Base-by-base conservation (phyloP, 2,329 filamentous ascomycete genomes). In the Alternaria panax region DNA sequence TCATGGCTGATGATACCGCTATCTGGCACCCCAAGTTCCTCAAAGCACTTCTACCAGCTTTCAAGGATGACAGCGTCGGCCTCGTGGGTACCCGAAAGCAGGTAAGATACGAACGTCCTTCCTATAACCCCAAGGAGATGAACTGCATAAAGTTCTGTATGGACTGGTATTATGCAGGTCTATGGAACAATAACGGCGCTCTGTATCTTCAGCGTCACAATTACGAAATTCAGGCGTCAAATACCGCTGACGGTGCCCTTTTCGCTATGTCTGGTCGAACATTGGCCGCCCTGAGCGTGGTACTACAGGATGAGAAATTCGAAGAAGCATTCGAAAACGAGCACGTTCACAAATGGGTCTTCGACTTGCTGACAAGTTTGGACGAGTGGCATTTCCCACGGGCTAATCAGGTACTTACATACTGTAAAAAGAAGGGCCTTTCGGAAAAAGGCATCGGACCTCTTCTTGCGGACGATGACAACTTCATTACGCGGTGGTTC, bases 401-500 rank as follows among this genome's bases (percentile, higher is more conserved):
- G 5, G 42, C 42, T 12, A 25, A 6, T 11, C 27, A 18, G 1
- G 4, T 20, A 3, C 25, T 46, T 4, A 7, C 25, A 5, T 20
- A 20, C 7, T 46, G 12, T 7, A 18, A 46, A 9, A 7, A 3
- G 8, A 34, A 54, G 9, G 22, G 48, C 3, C 18, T 59, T 2
- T 14, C 22, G 0, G 0, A 25, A 2, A 45, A 50, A 8, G 67
- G 67, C 3, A 60, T 57, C 30, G 68, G 69, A 7, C 69, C 66
- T 8, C 51, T 75, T 3, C 66, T 65, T 8, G 65, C 72, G 1
- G 74, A 74, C 12, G 74, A 78, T n/a, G 73, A 77, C 42, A 74
- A 71, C 27, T 88, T 84, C 62, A 76, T 85, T 25, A 88, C 86
- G 0, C 79, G 86, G 7, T 84, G 80, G 63, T 76, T 82, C 6